These are phyloP conservation scores for Moesziomyces sp. DNA, from an alignment of 1,284 basidiomycete genomes.

Conservation along the genomic window DNA sequence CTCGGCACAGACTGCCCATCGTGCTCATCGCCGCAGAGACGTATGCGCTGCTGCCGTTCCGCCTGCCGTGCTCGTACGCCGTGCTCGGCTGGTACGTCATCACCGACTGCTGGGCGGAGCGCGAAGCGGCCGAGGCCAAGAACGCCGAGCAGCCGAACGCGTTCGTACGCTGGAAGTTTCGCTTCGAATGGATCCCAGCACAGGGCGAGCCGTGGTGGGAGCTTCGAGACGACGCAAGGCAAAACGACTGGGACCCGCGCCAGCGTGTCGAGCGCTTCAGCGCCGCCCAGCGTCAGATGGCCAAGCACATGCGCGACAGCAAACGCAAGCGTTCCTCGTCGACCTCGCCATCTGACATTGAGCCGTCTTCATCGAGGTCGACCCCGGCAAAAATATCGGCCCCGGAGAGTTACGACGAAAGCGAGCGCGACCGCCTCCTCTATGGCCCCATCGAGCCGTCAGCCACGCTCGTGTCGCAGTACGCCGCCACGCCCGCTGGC, in stretches of 20 bases:
- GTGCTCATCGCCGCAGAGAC: slow-evolving; percentile 40
- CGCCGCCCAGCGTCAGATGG: slow-evolving; percentile 9
- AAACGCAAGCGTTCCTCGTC: neutral
- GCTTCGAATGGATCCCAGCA: slow-evolving; percentile 49
- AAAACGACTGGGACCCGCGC: slow-evolving; percentile 24
- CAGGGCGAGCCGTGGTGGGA: slow-evolving; percentile 52
- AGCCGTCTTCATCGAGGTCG: neutral
- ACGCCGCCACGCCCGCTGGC: slow-evolving; percentile 1
- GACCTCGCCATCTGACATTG: neutral
- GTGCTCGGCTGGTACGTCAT: slow-evolving; percentile 57
- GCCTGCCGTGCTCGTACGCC: slow-evolving; percentile 41
- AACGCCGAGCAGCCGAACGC: neutral
- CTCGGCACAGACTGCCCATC: slow-evolving; percentile 29
- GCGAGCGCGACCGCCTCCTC: slow-evolving; percentile 7
- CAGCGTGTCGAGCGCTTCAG: slow-evolving; percentile 16
- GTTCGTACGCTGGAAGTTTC: slow-evolving; percentile 52
- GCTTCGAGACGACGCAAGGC: neutral
- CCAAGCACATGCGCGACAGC: slow-evolving; percentile 8
- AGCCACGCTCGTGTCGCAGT: slow-evolving; percentile 13
- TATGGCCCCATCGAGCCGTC: slow-evolving; percentile 9
- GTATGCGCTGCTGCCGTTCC: slow-evolving; percentile 44
- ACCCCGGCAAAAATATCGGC: neutral
- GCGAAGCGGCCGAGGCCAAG: slow-evolving; percentile 5
- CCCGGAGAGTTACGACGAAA: neutral
- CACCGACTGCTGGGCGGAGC: slow-evolving; percentile 51